Base-by-base conservation (phyloP, 1,284 basidiomycete genomes). In the Meripilus lineatus region DNA sequence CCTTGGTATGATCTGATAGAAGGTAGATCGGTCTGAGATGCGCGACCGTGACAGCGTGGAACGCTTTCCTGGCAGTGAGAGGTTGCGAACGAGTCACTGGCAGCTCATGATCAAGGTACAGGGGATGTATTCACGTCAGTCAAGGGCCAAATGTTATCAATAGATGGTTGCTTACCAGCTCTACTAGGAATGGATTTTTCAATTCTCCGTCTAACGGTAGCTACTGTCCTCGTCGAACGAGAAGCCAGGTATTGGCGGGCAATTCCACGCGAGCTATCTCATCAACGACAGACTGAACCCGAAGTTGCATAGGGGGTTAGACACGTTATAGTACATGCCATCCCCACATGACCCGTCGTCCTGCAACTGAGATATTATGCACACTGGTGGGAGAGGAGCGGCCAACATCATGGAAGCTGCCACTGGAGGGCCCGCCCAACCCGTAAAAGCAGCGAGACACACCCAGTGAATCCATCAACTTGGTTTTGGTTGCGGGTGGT, bases 11-110 rank as follows among this genome's bases (percentile, higher is more conserved):
- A 15, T 15, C 13, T 10, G n/a, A 32, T 8, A 30, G 10, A 5
- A 30, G 5, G 3, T 13, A 15, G 15, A 23, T 33, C 1, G 6
- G 21, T 17, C 17, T 8, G 32, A 50, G 49, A 3, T 55, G 55
- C 45, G 66, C 66, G 13, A 68, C 60, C n/a, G 26, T 70, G 15
- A 70, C 69, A 1, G 69, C 68, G 2, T 70, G 65, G 58, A 68
- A 65, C 42, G 63, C 61, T 2, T 57, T 71, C 10, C 56, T 58
- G 30, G 66, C 66, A 15, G 54, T 61, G 5, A 50, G 45, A 5
- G 52, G 53, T 7, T 42, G 64, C 46, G 62, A 55, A 25, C 50
- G 49, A 20, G 58, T 58, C 13, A 57, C 61, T 40, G 50, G 50
- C 1, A n/a, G 61, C 67, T 3, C 56, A 69, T 13, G 54, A 63